These are phyloP conservation scores for Dioscorea zingiberensis DNA, from an alignment of 106 monocot species.

Conservation along the genomic window DNA sequence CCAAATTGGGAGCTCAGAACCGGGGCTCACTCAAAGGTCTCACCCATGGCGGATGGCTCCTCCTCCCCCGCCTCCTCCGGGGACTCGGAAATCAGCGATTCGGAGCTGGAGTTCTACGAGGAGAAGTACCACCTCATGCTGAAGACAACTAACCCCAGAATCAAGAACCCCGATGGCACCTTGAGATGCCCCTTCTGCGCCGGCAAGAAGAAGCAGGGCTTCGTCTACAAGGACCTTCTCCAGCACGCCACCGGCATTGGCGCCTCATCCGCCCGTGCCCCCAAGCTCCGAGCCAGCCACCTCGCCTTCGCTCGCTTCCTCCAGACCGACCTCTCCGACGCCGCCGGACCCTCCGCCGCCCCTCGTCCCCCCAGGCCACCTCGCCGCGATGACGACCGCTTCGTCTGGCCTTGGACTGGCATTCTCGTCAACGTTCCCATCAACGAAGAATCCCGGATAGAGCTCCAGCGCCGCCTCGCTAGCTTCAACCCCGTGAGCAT, in stretches of 20 bases:
- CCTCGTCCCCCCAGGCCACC: background rate
- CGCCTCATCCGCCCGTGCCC: constrained; percentile 26
- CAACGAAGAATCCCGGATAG: background rate
- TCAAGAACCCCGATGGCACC: constrained; percentile 40
- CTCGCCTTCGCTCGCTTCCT: constrained; percentile 46
- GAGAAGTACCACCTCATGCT: constrained; percentile 22
- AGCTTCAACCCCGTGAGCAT: constrained; percentile 32
- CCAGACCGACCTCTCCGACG: constrained; percentile 11
- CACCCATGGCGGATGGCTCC: too few relatives aligned
- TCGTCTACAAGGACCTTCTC: constrained; percentile 45
- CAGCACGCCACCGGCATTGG: constrained; percentile 49
- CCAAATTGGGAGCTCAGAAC: too few relatives aligned
- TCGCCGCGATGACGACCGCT: constrained; percentile 22
- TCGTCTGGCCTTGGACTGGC: constrained; percentile 68
- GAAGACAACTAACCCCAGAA: constrained; percentile 15
- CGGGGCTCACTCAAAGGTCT: too few relatives aligned
- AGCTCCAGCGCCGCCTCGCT: constrained; percentile 14
- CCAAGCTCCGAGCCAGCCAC: constrained; percentile 30
- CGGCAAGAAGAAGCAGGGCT: constrained; percentile 68
- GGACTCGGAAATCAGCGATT: constrained; percentile 44
- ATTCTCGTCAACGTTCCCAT: constrained; percentile 34
- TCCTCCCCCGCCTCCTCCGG: constrained; percentile 12
- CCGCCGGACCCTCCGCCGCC: constrained; percentile 1
- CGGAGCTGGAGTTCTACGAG: constrained; percentile 45
- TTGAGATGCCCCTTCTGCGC: constrained; percentile 47